Conservation (phyloP, 139 green algal genomes). For the Ettlia oleoabundans region DNA sequence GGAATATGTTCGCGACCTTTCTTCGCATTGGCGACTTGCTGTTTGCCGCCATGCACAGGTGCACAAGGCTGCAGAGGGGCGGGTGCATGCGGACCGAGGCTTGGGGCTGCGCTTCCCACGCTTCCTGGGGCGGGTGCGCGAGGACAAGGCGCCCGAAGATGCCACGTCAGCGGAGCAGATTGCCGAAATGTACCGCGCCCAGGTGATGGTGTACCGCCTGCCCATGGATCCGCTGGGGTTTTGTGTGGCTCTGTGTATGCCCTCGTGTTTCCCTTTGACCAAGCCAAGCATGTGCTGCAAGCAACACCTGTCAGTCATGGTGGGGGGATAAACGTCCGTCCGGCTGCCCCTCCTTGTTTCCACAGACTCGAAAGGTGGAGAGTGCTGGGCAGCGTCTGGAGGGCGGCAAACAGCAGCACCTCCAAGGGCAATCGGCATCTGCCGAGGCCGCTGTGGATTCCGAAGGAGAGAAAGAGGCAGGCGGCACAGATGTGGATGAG, state of each 20-base stretch:
- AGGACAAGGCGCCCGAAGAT: slow-evolving; percentile 92
- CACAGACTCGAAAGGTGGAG: slow-evolving; percentile 30
- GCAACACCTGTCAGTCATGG: too few species aligned
- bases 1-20: too few species aligned
- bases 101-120: slow-evolving; percentile 74
- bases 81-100: slow-evolving; percentile 58
- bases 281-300: not conserved
- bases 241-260: too few species aligned
- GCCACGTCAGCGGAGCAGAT: slow-evolving; percentile 85
- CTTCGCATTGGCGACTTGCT: too few species aligned
- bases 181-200: slow-evolving; percentile 1
- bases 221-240: not conserved
- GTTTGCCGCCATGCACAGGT: not conserved
- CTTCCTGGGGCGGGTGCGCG: slow-evolving; percentile 50
- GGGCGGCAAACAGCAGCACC: slow-evolving; percentile 1
- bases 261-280: too few species aligned
- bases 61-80: slow-evolving; percentile 49
- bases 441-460: not conserved
- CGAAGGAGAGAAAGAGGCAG: not conserved
- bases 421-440: not conserved
- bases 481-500: not conserved
- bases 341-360: too few species aligned
- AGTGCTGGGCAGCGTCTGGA: slow-evolving; percentile 21
- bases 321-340: too few species aligned
- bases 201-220: slow-evolving; percentile 3